Evolutionary conservation across 306 rosid species (phyloP).

Genomic region (Glycine latifolia): DNA sequence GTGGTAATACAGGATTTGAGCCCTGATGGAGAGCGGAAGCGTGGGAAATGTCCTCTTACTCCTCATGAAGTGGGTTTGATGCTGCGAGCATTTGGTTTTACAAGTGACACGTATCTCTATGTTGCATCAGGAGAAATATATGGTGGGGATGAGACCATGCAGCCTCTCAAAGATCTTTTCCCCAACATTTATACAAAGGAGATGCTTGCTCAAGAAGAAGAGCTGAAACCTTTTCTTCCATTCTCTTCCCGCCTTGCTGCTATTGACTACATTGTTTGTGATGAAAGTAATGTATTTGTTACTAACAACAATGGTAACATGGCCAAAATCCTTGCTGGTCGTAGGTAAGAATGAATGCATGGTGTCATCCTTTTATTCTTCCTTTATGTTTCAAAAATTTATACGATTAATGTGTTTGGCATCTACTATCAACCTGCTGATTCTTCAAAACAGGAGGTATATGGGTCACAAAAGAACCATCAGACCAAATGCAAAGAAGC

Average conservation of each 20-base stretch:
- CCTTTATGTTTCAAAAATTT: neutral
- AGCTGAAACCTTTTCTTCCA: conserved; percentile 82
- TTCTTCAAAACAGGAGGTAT: conserved; percentile 72
- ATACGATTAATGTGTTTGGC: neutral
- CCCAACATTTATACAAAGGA: conserved; percentile 96
- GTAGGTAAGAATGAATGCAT: conserved; percentile 66
- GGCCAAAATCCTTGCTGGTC: conserved; percentile 99
- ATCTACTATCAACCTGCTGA: neutral
- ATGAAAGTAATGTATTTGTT: conserved; percentile 95
- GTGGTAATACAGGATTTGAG: conserved; percentile 75
- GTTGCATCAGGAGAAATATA: conserved; percentile 99
- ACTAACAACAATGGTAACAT: conserved; percentile 96
- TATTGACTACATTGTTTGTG: conserved; percentile 92
- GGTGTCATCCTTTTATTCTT: conserved; percentile 18
- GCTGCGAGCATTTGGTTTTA: conserved; percentile 93
- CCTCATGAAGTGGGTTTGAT: conserved; percentile 96
- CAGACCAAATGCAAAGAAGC: conserved; percentile 98
- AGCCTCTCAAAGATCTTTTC: conserved; percentile 90
- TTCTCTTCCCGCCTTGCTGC: conserved; percentile 98
- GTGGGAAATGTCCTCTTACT: conserved; percentile 98
- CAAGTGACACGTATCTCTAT: conserved; percentile 86
- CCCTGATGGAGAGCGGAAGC: conserved; percentile 85
- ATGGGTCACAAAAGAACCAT: conserved; percentile 98
- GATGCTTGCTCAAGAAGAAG: conserved; percentile 76
- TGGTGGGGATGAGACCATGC: conserved; percentile 95